These are phyloP conservation scores for Camellia granthamiana DNA, from an alignment of 148 eudicot species.

Conservation along the genomic window DNA sequence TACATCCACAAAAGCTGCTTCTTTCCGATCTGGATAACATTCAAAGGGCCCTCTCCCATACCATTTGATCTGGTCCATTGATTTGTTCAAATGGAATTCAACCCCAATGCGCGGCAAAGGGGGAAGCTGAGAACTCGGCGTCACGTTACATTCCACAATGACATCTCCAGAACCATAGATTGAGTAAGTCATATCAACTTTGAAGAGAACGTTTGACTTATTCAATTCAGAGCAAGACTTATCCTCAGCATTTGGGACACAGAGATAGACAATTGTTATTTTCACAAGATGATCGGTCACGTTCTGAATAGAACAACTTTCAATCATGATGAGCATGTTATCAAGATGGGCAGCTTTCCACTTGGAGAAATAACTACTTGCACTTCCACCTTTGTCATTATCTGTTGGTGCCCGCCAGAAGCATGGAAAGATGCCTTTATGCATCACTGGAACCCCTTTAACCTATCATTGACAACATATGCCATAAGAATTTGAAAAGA, in stretches of 20 bases:
- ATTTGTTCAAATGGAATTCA: constrained; percentile 74
- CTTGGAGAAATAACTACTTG: constrained; percentile 58
- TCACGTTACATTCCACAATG: constrained; percentile 52
- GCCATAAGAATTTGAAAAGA: neutral
- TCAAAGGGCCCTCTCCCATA: constrained; percentile 94
- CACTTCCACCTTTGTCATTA: constrained; percentile 89
- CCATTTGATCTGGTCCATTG: constrained; percentile 71
- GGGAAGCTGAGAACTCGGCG: constrained; percentile 65
- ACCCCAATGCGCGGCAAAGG: constrained; percentile 90
- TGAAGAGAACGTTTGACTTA: constrained; percentile 39
- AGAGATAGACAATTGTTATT: constrained; percentile 40
- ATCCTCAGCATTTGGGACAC: constrained; percentile 38
- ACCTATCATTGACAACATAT: constrained; percentile 43
- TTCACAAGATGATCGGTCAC: constrained; percentile 49
- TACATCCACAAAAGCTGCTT: constrained; percentile 74
- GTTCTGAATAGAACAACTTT: constrained; percentile 48
- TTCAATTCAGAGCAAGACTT: constrained; percentile 25
- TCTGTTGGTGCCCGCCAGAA: constrained; percentile 98
- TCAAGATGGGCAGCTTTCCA: constrained; percentile 84
- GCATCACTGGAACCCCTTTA: constrained; percentile 59
- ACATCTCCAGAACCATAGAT: constrained; percentile 88
- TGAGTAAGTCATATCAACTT: constrained; percentile 44
- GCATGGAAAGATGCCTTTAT: constrained; percentile 74
- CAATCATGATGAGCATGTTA: constrained; percentile 37
- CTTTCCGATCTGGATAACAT: constrained; percentile 92